phyloP scores from a whole-genome alignment of 164 flowering plant species.

The Stephania yunnanensis region DNA sequence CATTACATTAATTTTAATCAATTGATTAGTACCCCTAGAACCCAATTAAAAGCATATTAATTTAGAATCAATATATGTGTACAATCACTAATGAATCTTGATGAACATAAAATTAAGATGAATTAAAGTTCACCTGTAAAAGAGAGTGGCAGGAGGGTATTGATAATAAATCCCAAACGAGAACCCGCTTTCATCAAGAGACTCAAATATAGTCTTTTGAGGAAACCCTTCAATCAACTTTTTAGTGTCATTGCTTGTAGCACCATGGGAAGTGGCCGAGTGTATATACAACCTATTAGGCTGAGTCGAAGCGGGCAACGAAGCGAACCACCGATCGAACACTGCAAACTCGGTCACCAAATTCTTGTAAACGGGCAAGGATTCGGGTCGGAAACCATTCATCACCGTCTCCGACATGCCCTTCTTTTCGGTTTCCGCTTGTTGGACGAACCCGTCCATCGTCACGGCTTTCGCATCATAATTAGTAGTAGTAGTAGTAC shows the following conservation, averaged over 20 bases:
- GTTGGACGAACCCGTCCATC: slow-evolving; percentile 75
- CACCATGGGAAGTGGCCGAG: slow-evolving; percentile 75
- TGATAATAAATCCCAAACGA: slow-evolving; percentile 71
- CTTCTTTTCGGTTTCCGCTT: slow-evolving; percentile 34
- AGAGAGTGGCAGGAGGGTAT: slow-evolving; percentile 55
- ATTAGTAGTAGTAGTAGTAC: background rate
- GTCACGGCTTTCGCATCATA: slow-evolving; percentile 9
- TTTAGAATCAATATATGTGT: too few relatives aligned
- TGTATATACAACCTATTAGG: slow-evolving; percentile 75
- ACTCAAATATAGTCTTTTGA: slow-evolving; percentile 79
- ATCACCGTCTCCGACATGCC: slow-evolving; percentile 49
- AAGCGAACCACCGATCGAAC: slow-evolving; percentile 82
- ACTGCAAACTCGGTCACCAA: slow-evolving; percentile 60
- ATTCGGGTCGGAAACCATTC: slow-evolving; percentile 67
- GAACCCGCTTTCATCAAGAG: slow-evolving; percentile 55
- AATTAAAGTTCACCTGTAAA: slow-evolving; percentile 9
- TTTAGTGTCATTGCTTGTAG: slow-evolving; percentile 39
- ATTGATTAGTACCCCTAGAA: too few relatives aligned
- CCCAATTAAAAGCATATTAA: too few relatives aligned
- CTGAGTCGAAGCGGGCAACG: slow-evolving; percentile 68
- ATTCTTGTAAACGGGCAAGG: slow-evolving; percentile 54
- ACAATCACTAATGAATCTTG: background rate
- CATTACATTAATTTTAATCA: too few relatives aligned
- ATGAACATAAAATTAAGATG: background rate
- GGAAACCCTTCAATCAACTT: slow-evolving; percentile 51